Conservation (phyloP, 2,329 filamentous ascomycete species). For the Exophiala bonariae region DNA sequence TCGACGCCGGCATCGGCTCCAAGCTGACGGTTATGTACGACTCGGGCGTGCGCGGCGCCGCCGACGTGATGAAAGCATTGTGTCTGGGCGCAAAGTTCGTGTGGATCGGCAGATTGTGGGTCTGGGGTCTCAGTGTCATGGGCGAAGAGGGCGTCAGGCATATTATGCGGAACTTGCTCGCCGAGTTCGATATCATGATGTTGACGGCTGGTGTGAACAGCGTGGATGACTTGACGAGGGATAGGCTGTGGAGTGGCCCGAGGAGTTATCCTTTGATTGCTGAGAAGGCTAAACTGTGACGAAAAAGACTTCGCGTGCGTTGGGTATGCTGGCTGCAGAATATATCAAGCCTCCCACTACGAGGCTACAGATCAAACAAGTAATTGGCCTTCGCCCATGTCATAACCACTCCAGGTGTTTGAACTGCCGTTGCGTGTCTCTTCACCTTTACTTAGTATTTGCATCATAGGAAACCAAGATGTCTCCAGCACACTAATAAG, state of each 20-base stretch:
- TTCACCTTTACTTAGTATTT: no score
- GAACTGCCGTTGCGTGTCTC: no score
- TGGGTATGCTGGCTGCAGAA: no score
- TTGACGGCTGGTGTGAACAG: conserved; percentile 58
- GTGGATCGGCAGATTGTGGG: conserved; percentile 61
- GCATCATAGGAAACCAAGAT: no score
- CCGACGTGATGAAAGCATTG: conserved; percentile 62
- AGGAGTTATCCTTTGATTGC: conserved; percentile 42
- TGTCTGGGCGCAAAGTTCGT: conserved; percentile 63
- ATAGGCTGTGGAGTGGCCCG: conserved; percentile 44
- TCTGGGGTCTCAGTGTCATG: conserved; percentile 61
- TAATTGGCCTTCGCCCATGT: no score
- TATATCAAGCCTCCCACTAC: no score
- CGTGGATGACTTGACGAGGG: conserved; percentile 49
- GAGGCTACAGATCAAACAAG: no score
- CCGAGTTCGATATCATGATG: conserved; percentile 64
- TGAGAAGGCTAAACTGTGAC: conserved; percentile 33
- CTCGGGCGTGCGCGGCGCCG: conserved; percentile 57
- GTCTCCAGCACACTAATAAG: no score
- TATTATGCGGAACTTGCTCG: conserved; percentile 62
- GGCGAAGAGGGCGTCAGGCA: conserved; percentile 62
- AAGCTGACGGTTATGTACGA: conserved; percentile 60
- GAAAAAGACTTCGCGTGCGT: no score
- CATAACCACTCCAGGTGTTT: no score
- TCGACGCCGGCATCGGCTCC: conserved; percentile 49